A percentile compares a stretch with the other conserved stretches of the same genome.
phyloP scores from a whole-genome alignment of 352 stramenopile species.

The Pythium guiyangense region DNA sequence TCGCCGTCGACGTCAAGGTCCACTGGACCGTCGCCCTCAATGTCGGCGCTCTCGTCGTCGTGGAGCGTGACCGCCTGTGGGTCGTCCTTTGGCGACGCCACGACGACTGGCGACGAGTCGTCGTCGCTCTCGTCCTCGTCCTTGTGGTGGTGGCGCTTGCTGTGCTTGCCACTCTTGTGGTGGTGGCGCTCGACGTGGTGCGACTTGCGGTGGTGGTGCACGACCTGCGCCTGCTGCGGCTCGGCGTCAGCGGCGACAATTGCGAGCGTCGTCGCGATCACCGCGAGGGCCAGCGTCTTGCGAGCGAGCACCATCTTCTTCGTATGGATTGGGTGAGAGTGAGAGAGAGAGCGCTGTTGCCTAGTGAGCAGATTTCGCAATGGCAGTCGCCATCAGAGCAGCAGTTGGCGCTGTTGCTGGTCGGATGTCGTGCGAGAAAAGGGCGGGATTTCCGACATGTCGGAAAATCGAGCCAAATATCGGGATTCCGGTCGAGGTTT shows the following conservation, averaged over 20 bases:
- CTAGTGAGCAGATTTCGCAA: neutral
- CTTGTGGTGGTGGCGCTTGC: slow-evolving; percentile 2
- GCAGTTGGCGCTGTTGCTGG: neutral
- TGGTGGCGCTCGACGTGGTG: slow-evolving; percentile 12
- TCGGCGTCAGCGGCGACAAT: slow-evolving; percentile 5
- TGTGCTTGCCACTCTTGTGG: neutral
- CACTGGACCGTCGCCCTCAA: slow-evolving; percentile 24
- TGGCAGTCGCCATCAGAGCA: neutral
- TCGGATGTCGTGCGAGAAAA: no score
- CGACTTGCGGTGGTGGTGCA: slow-evolving; percentile 6
- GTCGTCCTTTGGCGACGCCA: neutral
- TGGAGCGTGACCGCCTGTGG: slow-evolving; percentile 7
- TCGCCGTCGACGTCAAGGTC: slow-evolving; percentile 27
- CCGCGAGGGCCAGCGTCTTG: slow-evolving; percentile 16
- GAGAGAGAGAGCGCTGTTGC: neutral
- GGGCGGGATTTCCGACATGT: no score
- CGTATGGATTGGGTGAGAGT: neutral
- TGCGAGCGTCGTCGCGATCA: slow-evolving; percentile 15
- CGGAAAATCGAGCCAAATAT: no score
- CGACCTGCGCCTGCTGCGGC: neutral
- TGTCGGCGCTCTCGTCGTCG: slow-evolving; percentile 17
- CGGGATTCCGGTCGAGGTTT: no score
- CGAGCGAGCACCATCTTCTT: slow-evolving; percentile 14
- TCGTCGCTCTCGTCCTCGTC: slow-evolving; percentile 2
- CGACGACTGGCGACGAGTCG: neutral